Evolutionary conservation across 192 early-diverging fungal genomes (phyloP).

Genomic region (Geranomyces variabilis): DNA sequence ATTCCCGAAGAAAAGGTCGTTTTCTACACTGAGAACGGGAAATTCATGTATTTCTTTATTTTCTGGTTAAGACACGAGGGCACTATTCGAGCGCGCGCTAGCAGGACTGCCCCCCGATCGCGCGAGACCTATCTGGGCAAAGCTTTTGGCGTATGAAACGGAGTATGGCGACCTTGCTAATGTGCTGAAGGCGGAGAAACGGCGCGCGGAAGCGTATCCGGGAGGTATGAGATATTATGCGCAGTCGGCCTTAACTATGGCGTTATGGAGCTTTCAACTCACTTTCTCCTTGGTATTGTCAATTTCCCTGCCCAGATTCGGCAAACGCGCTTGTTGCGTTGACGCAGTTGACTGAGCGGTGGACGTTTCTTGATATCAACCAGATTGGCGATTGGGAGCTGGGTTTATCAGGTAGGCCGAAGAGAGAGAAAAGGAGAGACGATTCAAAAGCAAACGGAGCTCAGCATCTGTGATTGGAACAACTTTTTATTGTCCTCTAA

Average conservation of each 20-base stretch:
- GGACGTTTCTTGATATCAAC: conserved; percentile 77
- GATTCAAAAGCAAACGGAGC: too few relatives aligned
- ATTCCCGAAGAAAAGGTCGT: neutral
- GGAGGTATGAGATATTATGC: too few relatives aligned
- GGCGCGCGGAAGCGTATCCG: conserved; percentile 73
- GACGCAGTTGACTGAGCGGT: conserved; percentile 62
- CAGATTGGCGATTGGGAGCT: conserved; percentile 75
- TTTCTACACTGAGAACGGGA: too few relatives aligned
- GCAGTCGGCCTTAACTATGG: too few relatives aligned
- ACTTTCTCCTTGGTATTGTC: neutral
- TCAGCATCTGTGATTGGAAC: too few relatives aligned
- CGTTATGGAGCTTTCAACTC: neutral
- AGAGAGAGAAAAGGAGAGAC: too few relatives aligned
- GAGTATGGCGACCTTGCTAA: conserved; percentile 82
- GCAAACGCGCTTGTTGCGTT: conserved; percentile 5
- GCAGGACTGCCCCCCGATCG: conserved; percentile 68
- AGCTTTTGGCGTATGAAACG: conserved; percentile 83
- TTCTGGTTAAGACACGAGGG: conserved; percentile 70
- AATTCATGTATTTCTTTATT: neutral
- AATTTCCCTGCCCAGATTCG: too few relatives aligned
- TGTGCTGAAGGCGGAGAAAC: conserved; percentile 77
- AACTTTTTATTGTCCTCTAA: too few relatives aligned
- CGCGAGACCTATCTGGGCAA: conserved; percentile 77
- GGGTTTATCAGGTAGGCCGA: conserved; percentile 60
- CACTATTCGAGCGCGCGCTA: conserved; percentile 89